Evolutionary conservation across 1,284 basidiomycete species (phyloP), one percentile per base, ranked within the genome.

Genomic region (Polyporus tsugae): DNA sequence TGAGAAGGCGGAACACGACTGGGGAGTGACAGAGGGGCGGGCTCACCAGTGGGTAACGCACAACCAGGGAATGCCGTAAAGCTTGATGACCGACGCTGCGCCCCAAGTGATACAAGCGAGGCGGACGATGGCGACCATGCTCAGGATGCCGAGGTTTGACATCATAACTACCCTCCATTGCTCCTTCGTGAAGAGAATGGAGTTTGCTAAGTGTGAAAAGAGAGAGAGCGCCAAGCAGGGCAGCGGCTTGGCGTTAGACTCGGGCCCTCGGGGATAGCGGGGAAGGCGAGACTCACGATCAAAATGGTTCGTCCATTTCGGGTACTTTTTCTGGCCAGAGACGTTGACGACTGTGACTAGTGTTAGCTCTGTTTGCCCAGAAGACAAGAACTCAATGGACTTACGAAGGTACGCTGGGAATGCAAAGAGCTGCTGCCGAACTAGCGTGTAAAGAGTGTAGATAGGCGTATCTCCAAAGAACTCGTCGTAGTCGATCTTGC

Each of bases 351-450:
- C 85, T 86, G 63, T 13, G 17, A 29, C 10, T n/a, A 7, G 10
- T 4, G n/a, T 59, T 25, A 59, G 38, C 22, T 6, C 19, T 39
- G 36, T 11, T 29, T 38, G 19, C 19, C 19, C 19, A 7, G 35
- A n/a, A 9, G 22, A 2, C 10, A 38, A 59, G n/a, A 33, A 46
- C 6, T 19, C 17, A 55, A 10, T 22, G 13, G 11, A 78, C 82
- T 76, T 77, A 83, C 84, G 77, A 66, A 93, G 88, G 81, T 93
- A 94, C 68, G 88, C 86, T 19, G 84, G 87, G 80, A 93, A 95
- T 4, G 93, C 94, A 25, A 93, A 84, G 13, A 94, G 82, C 80
- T 96, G 95, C 73, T 86, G 85, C 19, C 84, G 81, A 62, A 88
- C 74, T 53, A 88, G 79, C 81, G 83, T 85, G 72, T 79, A 83